Evolutionary conservation across 1,139 yeast genomes (phyloP), one percentile per base, ranked within the genome.

Genomic region (Arxiozyma slooffiae): DNA sequence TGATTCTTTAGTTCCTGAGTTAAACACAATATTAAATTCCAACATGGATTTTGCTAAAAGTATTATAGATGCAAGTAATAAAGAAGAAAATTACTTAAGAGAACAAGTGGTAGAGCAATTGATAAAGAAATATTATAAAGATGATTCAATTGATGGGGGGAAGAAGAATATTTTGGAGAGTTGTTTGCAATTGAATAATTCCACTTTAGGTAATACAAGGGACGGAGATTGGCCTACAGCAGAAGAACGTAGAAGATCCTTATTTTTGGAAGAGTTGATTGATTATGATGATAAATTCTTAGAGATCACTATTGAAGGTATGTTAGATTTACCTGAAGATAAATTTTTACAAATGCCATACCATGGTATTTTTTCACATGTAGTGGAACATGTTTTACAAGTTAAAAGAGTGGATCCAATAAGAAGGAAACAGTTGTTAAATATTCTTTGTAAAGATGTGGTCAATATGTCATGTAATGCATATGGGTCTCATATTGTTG

Each of bases 401-500:
- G 77, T 83, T 1, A 75, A 75, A 49, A 66, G 73, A 8, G 72
- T 76, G 11, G 79, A 78, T 37, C 70, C 77, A 38, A 71, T 85
- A 39, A 73, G 81, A 55, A 81, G 95, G 60, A 79, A 90, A 60
- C 73, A 74, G 52, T 67, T 90, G 39, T 71, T 90, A 54, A 89
- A 90, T 63, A 70, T 76, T 17, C 73, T 92, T 54, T 59, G 72
- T 45, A 76, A 73, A 8, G 78, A 78, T 51, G 72, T 80, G 38
- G 81, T 76, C 23, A 78, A 73, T 9, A 73, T 92, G 56, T 76
- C 96, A 0, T 82, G 95, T 61, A 85, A 90, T 62, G 87, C 96
- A 0, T 86, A 88, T 57, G 97, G 95, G 0, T 89, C 97, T 2
- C 97, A 90, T 64, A 78, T 90, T 42, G 84, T 89, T 44, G 98